A percentile compares a stretch with the other conserved stretches of the same genome.
Evolutionary conservation across 352 stramenopile genomes (phyloP).

Genomic region (Phytophthora sp.): DNA sequence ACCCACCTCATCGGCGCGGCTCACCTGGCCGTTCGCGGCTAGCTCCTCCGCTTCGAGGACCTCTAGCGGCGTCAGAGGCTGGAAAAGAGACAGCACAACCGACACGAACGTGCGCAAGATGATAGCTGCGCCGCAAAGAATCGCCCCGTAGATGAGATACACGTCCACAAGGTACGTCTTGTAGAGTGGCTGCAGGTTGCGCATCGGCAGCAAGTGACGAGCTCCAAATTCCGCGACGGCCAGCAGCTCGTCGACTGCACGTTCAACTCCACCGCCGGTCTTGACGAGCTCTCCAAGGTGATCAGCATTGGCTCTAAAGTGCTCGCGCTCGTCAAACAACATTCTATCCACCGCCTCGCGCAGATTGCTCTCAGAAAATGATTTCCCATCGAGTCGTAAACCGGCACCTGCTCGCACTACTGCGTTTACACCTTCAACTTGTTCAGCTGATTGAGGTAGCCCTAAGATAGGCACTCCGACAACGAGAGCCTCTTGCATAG

Average conservation of each 20-base stretch:
- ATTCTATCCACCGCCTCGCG: conserved; percentile 44
- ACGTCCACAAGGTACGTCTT: conserved; percentile 89
- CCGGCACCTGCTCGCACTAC: conserved; percentile 64
- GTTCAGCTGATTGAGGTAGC: conserved; percentile 77
- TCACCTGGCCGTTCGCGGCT: conserved; percentile 19
- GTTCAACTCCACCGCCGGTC: conserved; percentile 56
- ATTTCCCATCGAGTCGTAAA: conserved; percentile 39
- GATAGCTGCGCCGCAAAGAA: conserved; percentile 84
- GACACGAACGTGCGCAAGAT: conserved; percentile 83
- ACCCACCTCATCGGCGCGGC: conserved; percentile 13
- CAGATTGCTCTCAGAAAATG: conserved; percentile 46
- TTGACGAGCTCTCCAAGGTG: conserved; percentile 66
- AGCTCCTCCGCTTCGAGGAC: conserved; percentile 31
- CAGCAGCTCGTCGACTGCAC: conserved; percentile 63
- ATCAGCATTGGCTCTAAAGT: conserved; percentile 46
- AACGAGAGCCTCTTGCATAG: conserved; percentile 66
- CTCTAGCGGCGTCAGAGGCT: conserved; percentile 39
- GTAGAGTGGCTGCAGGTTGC: conserved; percentile 74
- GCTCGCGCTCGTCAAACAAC: conserved; percentile 38
- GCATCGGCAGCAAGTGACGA: conserved; percentile 53
- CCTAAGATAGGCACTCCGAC: conserved; percentile 68
- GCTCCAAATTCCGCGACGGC: conserved; percentile 63
- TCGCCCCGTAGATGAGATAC: conserved; percentile 83
- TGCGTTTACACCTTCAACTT: conserved; percentile 72
- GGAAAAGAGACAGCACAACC: conserved; percentile 69